Evolutionary conservation across 495 filamentous ascomycete genomes (phyloP), one percentile per base, ranked within the genome.

Genomic region (Hyaloscypha bicolor): DNA sequence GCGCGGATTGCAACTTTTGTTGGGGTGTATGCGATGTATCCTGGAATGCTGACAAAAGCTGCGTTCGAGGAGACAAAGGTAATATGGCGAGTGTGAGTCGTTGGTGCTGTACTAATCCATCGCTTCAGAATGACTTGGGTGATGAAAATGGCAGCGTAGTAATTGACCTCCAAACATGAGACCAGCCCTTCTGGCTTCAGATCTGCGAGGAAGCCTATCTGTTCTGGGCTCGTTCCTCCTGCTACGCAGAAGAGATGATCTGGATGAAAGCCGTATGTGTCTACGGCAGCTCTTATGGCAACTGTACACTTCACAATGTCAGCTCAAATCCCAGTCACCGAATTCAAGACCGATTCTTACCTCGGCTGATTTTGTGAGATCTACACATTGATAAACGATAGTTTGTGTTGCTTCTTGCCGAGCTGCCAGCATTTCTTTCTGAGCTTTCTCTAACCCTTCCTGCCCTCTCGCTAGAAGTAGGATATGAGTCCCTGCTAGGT

Each of bases 1-100:
- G 73, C 76, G 42, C 79, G 76, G 9, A 74, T 73, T 2, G 80
- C 76, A 4, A 66, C 72, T 67, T 79, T 79, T 1, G 72, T 70
- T 6, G 78, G 75, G 12, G 75, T 75, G 67, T 81, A 82, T 6
- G 78, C 77, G 9, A 63, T 68, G 66, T 79, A 82, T 1, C 79
- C 79, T 29, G 79, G 79, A 22, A 80, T 53, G 3, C 70, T 72
- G 0, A 79, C 64, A 42, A 80, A 78, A 2, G 76, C 76, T 0
- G 76, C 76, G 1, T 74, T 72, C n/a, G 74, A 76, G 35, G 74
- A 71, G 25, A 76, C 76, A 63, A 80, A 76, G 21, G 79, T 61
- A 5, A 79, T 73, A 48, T 76, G 74, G 6, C 79, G 71, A 60
- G 52, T 3, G 48, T 39, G 55, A 16, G 53, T 8, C 55, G 63